phyloP scores from a whole-genome alignment of 352 stramenopile genomes.

The Phytophthora pini region DNA sequence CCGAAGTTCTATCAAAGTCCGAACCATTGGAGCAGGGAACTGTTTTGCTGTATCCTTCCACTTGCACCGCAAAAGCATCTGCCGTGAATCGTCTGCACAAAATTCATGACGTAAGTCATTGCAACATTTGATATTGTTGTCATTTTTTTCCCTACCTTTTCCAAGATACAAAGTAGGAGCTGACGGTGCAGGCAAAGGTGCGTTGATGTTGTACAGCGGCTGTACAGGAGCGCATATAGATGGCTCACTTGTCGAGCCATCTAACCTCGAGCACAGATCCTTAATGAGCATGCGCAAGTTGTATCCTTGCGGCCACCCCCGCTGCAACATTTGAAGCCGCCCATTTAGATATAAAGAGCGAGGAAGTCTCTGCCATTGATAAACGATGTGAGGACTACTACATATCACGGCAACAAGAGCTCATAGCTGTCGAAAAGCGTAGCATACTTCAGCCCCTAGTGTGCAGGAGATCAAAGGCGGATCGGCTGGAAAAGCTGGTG shows the following conservation, averaged over 20 bases:
- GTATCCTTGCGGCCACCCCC: conserved; percentile 64
- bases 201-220: conserved; percentile 19
- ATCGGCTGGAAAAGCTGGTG: conserved; percentile 48
- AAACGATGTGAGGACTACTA: conserved; percentile 2
- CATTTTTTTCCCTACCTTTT: conserved; percentile 11
- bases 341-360: conserved; percentile 39
- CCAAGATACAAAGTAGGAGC: conserved; percentile 43
- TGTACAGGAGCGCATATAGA: conserved; percentile 20
- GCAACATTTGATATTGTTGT: neutral
- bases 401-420: neutral
- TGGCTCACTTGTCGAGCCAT: conserved; percentile 13
- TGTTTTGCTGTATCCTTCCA: conserved; percentile 54
- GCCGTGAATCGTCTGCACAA: conserved; percentile 17
- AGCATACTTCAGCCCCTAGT: conserved; percentile 48
- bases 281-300: conserved; percentile 50
- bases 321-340: conserved; percentile 47
- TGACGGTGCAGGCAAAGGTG: conserved; percentile 33
- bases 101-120: neutral
- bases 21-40: conserved; percentile 43
- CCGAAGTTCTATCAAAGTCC: conserved; percentile 38
- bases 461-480: conserved; percentile 55
- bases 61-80: conserved; percentile 74
- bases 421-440: neutral
- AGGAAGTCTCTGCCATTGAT: conserved; percentile 53
- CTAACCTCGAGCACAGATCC: conserved; percentile 54